Conservation (phyloP, 2,329 filamentous ascomycete species). For the Hypoxylon sp. region DNA sequence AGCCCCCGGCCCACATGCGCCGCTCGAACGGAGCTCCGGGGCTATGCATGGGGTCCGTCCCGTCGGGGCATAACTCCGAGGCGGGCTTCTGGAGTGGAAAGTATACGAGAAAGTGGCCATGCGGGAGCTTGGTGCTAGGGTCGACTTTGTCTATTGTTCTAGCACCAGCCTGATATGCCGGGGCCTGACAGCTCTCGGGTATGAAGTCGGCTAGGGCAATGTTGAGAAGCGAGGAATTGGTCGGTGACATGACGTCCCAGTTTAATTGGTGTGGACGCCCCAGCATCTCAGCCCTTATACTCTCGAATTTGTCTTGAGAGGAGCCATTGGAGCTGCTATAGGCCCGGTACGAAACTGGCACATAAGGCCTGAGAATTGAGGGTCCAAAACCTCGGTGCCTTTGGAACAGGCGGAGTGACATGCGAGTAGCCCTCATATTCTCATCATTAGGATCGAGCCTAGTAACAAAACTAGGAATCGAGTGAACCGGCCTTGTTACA, state of each 20-base stretch:
- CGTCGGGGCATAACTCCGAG: slow-evolving; percentile 79
- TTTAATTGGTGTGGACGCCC: slow-evolving; percentile 47
- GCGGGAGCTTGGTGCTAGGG: slow-evolving; percentile 62
- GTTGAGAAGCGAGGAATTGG: slow-evolving; percentile 75
- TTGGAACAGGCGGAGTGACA: slow-evolving; percentile 22
- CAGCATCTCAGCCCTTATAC: slow-evolving; percentile 49
- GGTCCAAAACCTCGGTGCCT: slow-evolving; percentile 6
- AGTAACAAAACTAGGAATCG: not conserved
- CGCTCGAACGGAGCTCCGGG: slow-evolving; percentile 80
- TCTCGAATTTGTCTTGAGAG: slow-evolving; percentile 38
- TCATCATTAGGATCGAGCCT: slow-evolving; percentile 5
- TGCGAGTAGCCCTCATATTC: slow-evolving; percentile 33
- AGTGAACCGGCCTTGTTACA: not conserved
- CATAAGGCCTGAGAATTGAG: not conserved
- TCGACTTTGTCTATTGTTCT: slow-evolving; percentile 3
- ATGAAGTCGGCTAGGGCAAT: slow-evolving; percentile 72
- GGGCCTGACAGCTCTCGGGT: slow-evolving; percentile 51
- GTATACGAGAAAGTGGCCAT: slow-evolving; percentile 87
- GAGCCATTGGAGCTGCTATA: slow-evolving; percentile 32
- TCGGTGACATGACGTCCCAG: slow-evolving; percentile 64
- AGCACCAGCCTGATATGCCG: slow-evolving; percentile 52
- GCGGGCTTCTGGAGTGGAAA: slow-evolving; percentile 80
- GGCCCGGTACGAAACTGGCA: slow-evolving; percentile 14
- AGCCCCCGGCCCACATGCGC: slow-evolving; percentile 91
- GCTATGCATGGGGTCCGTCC: slow-evolving; percentile 84